Evolutionary conservation across 768 basidiomycete genomes (phyloP).

Genomic region (Exidia glandulosa): DNA sequence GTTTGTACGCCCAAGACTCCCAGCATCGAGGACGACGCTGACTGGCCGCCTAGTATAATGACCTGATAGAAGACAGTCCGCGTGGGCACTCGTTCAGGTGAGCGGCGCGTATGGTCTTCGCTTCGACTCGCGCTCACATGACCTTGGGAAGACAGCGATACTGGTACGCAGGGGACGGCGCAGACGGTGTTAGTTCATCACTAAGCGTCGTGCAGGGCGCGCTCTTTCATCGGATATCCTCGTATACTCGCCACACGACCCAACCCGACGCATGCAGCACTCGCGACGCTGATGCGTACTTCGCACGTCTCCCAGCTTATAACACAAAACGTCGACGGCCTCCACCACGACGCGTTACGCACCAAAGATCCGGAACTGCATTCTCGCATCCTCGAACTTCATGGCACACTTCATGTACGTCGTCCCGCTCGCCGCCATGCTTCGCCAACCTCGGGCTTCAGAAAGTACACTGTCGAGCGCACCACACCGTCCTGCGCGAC

Average conservation of each 20-base stretch:
- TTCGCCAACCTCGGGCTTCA: conserved; percentile 14
- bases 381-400: conserved; percentile 62
- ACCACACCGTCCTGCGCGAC: conserved; percentile 56
- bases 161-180: conserved; percentile 31
- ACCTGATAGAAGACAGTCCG: conserved; percentile 61
- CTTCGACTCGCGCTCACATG: background rate
- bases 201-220: conserved; percentile 44
- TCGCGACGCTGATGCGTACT: conserved; percentile 72
- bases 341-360: conserved; percentile 70
- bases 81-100: conserved; percentile 66
- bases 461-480: conserved; percentile 68
- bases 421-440: background rate
- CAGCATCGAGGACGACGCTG: background rate
- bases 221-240: conserved; percentile 77
- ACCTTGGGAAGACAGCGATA: conserved; percentile 59
- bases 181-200: background rate
- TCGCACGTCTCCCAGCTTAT: conserved; percentile 51
- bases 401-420: conserved; percentile 75
- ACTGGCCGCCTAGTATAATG: conserved; percentile 49
- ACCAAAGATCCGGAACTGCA: conserved; percentile 24
- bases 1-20: conserved; percentile 6
- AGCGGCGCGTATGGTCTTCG: conserved; percentile 7
- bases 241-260: conserved; percentile 73
- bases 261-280: conserved; percentile 80
- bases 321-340: conserved; percentile 85